Evolutionary conservation across 225 moss, liverwort and hornwort genomes (phyloP), one percentile per base, ranked within the genome.

Genomic region (Polytrichum formosum): DNA sequence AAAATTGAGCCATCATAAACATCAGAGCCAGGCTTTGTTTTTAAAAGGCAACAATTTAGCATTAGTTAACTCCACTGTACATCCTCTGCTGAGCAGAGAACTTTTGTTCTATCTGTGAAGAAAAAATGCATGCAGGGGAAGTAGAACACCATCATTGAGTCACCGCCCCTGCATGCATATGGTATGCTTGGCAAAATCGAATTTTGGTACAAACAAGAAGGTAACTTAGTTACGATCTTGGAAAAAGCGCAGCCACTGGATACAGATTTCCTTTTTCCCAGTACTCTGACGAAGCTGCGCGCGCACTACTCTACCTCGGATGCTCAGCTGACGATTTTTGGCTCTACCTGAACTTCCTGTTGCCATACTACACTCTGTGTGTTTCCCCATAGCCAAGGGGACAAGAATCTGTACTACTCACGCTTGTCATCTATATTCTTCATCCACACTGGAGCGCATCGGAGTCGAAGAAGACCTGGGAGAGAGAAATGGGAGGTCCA

Each of bases 211-310:
- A 31, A 83, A 75, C 86, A 87, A 87, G 83, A 66, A 4, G 71
- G 78, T 72, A 75, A 75, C 68, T 75, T 69, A 27, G 71, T 78
- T 61, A 76, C 86, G 80, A 7, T 74, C 83, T 74, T 87, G 86
- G 80, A 87, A 87, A 87, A 87, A 83, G 76, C 20, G 37, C 70
- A 75, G 31, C 68, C 73, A 62, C 56, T 54, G 60, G 6, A n/a
- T 29, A 71, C 66, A 77, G 64, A 26, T 65, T 46, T 46, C 46
- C 7, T 21, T 62, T 28, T 58, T 20, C 54, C 56, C 68, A 71
- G 74, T 66, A 8, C 18, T 55, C 55, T 56, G 37, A 69, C 68
- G 1, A 46, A 13, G 46, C 46, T 13, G 4, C 53, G 53, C 53
- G 53, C 61, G 22, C 65, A 76, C 54, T 72, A 53, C 16, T 29